Percentiles rank a stretch among this genome's conserved stretches.
Evolutionary conservation across 2,329 filamentous ascomycete genomes (phyloP).

Genomic region (Alternaria atra): DNA sequence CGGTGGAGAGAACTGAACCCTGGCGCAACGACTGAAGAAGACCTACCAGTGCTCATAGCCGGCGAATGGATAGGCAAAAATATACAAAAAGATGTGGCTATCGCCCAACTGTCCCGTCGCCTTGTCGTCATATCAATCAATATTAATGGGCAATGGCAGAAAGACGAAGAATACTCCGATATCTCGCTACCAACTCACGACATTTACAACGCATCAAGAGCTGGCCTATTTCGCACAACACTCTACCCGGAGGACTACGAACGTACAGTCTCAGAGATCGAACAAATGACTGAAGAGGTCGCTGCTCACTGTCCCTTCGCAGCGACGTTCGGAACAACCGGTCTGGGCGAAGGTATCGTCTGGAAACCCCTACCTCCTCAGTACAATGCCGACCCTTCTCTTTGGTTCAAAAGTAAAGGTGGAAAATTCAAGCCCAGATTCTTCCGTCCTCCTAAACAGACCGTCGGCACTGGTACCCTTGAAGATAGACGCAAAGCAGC

Average conservation of each 20-base stretch:
- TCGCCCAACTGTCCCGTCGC: constrained; percentile 34
- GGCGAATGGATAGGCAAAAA: constrained; percentile 44
- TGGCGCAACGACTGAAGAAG: constrained; percentile 1
- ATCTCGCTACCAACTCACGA: background rate
- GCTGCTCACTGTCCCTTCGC: constrained; percentile 3
- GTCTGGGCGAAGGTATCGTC: constrained; percentile 1
- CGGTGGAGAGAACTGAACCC: constrained; percentile 33
- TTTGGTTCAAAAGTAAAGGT: constrained; percentile 18
- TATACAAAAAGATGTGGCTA: constrained; percentile 34
- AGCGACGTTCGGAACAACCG: background rate
- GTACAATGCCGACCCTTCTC: background rate
- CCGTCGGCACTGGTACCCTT: background rate
- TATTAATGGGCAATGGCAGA: constrained; percentile 37
- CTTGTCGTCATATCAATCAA: constrained; percentile 40
- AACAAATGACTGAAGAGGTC: background rate
- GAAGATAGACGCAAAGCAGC: constrained; percentile 25
- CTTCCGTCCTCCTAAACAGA: constrained; percentile 26
- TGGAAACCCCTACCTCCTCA: background rate
- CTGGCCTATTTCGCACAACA: background rate
- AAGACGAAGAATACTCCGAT: constrained; percentile 12
- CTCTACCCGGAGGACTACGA: background rate
- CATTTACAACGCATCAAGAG: background rate
- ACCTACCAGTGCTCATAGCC: constrained; percentile 34
- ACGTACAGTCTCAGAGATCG: background rate
- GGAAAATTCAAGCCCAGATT: constrained; percentile 39